phyloP scores from a whole-genome alignment of 768 basidiomycete species.

The Mycena metata region DNA sequence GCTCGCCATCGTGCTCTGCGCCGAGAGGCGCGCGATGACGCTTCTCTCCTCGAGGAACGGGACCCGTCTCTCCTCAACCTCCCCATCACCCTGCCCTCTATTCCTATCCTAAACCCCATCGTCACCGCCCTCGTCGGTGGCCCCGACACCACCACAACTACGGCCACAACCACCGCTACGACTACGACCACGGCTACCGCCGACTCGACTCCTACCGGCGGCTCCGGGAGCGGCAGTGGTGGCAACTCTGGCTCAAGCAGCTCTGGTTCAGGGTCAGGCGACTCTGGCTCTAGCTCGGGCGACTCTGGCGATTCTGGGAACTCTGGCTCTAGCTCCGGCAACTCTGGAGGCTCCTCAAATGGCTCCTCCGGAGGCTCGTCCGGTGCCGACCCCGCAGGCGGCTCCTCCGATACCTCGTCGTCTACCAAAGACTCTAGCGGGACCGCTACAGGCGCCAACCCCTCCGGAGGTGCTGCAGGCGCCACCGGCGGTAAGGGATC shows the following conservation, averaged over 20 bases:
- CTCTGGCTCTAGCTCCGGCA: neutral
- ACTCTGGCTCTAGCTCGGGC: conserved; percentile 19
- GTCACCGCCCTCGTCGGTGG: conserved; percentile 24
- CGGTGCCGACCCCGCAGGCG: neutral
- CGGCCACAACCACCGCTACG: conserved; percentile 37
- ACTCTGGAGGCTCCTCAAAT: conserved; percentile 10
- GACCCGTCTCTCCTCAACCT: conserved; percentile 55
- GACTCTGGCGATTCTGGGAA: neutral
- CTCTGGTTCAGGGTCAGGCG: conserved; percentile 21
- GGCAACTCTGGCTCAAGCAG: conserved; percentile 27
- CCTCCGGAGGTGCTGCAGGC: neutral
- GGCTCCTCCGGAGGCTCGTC: neutral
- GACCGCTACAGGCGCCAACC: neutral
- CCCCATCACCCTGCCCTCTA: conserved; percentile 54
- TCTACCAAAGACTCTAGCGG: neutral
- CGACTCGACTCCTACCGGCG: conserved; percentile 23
- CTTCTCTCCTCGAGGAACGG: conserved; percentile 47
- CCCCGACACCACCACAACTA: conserved; percentile 31
- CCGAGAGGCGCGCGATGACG: conserved; percentile 10
- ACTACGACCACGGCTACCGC: conserved; percentile 31
- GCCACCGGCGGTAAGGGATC: neutral
- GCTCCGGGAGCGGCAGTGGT: conserved; percentile 8
- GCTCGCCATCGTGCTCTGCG: conserved; percentile 30
- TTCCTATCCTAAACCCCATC: conserved; percentile 57
- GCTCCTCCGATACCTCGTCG: neutral